Base-by-base conservation (phyloP, 2,329 filamentous ascomycete species). In the Sporothrix inflata region DNA sequence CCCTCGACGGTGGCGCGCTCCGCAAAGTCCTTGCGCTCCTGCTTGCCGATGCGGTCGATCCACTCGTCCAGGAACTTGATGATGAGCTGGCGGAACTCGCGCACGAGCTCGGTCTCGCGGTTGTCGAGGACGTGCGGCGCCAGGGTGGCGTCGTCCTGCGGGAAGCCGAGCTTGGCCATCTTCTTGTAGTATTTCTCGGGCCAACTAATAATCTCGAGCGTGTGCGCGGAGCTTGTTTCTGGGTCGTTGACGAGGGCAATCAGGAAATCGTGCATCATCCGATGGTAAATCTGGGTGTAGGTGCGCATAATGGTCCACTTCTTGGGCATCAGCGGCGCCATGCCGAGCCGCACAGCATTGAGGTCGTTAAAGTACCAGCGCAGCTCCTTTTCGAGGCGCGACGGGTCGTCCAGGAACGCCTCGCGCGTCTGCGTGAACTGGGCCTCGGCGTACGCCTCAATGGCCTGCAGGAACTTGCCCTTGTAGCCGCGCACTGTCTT, bases 301-400 rank as follows among this genome's bases (percentile, higher is more conserved):
- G 92, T 96, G 79, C 92, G 91, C 83, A 94, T 92, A 65, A 99
- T 97, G 79, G 92, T 94, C 96, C 96, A 99, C 81, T 96, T 97
- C 82, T 93, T 95, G 9, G 97, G 96, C 89, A 98, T 94, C 70
- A 99, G 86, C 38, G 89, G 89, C 73, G 92, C 89, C 93, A 99
- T 97, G 78, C 96, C 95, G 74, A 97, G 87, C 81, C 95, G 94
- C 79, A 98, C 95, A 3, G 94, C 94, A 81, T 97, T 97, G 49
- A 99, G 87, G 80, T 99, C 95, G 83, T 98, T 98, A 84, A 98
- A 99, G 82, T 90, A 99, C 96, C 96, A 99, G 78, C 92, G 92
- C 82, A 97, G 89, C 75, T 89, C 90, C 84, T 97, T 97, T 75
- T 97, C 93, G 63, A 99, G 85, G 77, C 89, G 90, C 67, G 91